Evolutionary conservation across 306 rosid genomes (phyloP).

Genomic region (Boehmeria nivea): DNA sequence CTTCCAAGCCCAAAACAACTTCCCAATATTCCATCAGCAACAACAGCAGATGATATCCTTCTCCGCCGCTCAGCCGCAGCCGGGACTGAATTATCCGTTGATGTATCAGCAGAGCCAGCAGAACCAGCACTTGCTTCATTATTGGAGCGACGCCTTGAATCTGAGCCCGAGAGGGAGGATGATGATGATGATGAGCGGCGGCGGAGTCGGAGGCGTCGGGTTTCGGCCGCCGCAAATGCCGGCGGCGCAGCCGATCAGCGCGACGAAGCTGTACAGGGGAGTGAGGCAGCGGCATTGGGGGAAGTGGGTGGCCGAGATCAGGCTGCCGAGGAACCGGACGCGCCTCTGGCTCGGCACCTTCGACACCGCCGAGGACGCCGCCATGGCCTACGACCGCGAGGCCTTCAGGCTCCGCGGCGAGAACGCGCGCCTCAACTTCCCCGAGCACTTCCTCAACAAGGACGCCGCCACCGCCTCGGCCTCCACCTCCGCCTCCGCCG

Average conservation of each 20-base stretch:
- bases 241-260: slow-evolving; percentile 42
- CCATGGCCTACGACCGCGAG: slow-evolving; percentile 93
- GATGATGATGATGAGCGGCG: slow-evolving; percentile 62
- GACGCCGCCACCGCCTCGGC: slow-evolving; percentile 22
- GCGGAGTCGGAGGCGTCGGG: slow-evolving; percentile 49
- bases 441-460: slow-evolving; percentile 61
- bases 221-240: slow-evolving; percentile 20
- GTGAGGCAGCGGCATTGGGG: slow-evolving; percentile 99
- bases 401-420: slow-evolving; percentile 91
- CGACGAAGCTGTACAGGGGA: slow-evolving; percentile 86
- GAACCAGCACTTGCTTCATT: slow-evolving; percentile 56
- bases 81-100: slow-evolving; percentile 32
- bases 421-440: slow-evolving; percentile 92
- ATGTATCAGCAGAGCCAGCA: slow-evolving; percentile 28
- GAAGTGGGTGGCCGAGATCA: slow-evolving; percentile 97
- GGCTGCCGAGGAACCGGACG: slow-evolving; percentile 81
- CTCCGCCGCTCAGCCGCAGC: slow-evolving; percentile 27
- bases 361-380: slow-evolving; percentile 97
- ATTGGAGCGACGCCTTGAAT: slow-evolving; percentile 76
- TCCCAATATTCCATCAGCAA: slow-evolving; percentile 27
- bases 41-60: slow-evolving; percentile 28
- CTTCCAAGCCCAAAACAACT: slow-evolving; percentile 17
- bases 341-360: slow-evolving; percentile 97
- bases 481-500: slow-evolving; percentile 16
- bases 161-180: slow-evolving; percentile 62